These are phyloP conservation scores for Epichloe scottii DNA, from an alignment of 2,329 filamentous ascomycete genomes.

Conservation along the genomic window DNA sequence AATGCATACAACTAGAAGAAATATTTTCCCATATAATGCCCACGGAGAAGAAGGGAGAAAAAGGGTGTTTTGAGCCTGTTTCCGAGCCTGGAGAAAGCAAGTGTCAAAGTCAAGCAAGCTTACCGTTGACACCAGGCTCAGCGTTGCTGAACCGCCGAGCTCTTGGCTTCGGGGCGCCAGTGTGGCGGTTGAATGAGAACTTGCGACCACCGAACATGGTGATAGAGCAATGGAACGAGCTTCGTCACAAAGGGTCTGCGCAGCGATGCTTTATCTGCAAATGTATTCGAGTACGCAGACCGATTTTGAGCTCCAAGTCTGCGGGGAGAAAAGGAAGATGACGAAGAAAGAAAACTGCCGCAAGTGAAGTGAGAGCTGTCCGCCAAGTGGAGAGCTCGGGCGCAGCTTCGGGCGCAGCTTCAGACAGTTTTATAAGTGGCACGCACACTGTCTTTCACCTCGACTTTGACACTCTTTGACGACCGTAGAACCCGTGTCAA, in stretches of 20 bases:
- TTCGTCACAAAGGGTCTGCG: not conserved
- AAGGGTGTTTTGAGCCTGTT: not conserved
- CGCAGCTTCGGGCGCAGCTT: constrained; percentile 3
- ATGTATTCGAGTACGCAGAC: not conserved
- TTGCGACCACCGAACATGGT: constrained; percentile 45
- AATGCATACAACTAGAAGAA: not conserved
- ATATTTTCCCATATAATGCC: not conserved
- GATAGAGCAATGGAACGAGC: constrained; percentile 1
- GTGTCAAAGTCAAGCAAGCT: constrained; percentile 12
- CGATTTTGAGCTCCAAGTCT: not conserved
- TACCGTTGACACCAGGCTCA: constrained; percentile 45
- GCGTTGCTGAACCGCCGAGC: constrained; percentile 45
- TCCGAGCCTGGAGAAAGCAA: not conserved
- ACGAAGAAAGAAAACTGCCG: not conserved
- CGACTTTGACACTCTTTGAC: not conserved
- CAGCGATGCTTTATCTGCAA: not conserved
- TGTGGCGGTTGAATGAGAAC: constrained; percentile 56
- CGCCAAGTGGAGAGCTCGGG: constrained; percentile 1
- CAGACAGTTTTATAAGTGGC: constrained; percentile 3
- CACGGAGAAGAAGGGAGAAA: not conserved
- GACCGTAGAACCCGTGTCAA: constrained; percentile 1
- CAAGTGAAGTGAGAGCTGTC: not conserved
- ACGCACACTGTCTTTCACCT: not conserved
- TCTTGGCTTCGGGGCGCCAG: constrained; percentile 43
- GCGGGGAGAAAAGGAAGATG: not conserved